Conservation (phyloP, 345 rosid species). For the Eucalyptus albens region DNA sequence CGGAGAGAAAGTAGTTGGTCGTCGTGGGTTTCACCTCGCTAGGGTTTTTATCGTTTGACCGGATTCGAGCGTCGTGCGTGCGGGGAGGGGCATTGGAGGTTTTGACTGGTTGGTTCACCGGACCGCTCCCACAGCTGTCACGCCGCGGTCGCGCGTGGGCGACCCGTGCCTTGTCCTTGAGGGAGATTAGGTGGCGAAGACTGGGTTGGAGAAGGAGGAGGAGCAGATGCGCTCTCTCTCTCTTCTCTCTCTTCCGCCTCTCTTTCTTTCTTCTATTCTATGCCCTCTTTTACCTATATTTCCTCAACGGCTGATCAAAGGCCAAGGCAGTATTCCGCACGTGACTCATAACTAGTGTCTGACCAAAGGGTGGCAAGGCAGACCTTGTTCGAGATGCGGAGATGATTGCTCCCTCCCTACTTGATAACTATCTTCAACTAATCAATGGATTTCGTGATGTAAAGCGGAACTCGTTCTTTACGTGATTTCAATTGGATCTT, state of each 20-base stretch:
- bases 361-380: not conserved
- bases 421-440: not conserved
- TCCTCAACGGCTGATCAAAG: not conserved
- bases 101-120: slow-evolving; percentile 66
- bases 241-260: not conserved
- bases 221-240: not conserved
- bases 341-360: not conserved
- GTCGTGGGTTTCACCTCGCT: not conserved
- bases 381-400: not conserved
- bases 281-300: not conserved
- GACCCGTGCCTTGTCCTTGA: not conserved
- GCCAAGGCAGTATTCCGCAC: not conserved
- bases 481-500: too few species aligned
- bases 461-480: not conserved
- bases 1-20: not conserved
- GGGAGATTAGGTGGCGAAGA: slow-evolving; percentile 6
- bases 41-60: not conserved
- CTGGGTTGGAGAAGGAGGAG: slow-evolving; percentile 2
- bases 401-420: not conserved
- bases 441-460: not conserved
- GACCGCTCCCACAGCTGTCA: slow-evolving; percentile 21
- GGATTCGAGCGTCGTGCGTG: not conserved
- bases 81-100: not conserved
- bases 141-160: not conserved
- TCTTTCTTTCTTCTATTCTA: too few species aligned